Evolutionary conservation across 257 asterid genomes (phyloP), one percentile per base, ranked within the genome.

Genomic region (Hygrophila difformis): DNA sequence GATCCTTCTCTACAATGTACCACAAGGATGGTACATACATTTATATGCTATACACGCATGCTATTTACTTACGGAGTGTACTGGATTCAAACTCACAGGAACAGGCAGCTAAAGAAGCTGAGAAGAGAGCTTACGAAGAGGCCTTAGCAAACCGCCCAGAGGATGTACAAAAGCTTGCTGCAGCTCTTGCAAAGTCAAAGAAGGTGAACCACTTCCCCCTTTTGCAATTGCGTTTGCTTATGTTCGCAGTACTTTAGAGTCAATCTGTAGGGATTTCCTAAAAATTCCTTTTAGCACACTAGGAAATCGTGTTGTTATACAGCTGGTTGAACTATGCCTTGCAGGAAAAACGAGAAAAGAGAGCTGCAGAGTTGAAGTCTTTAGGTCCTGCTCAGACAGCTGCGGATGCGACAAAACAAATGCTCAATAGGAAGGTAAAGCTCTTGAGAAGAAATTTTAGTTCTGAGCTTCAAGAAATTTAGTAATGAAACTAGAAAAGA

Each of bases 21-120:
- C n/a, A n/a, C n/a, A n/a, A n/a, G n/a, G n/a, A n/a, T n/a, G n/a
- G n/a, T n/a, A n/a, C n/a, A n/a, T n/a, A n/a, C n/a, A n/a, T n/a
- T n/a, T n/a, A n/a, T n/a, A n/a, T 10, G 15, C 23, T 41, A 3
- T 41, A 15, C 21, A 41, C 12, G 3, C 17, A 35, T 34, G 43
- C 39, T 44, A 15, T n/a, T 19, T 48, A 22, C 37, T 34, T 15
- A 37, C 18, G 13, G 29, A 40, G 26, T 55, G 51, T 44, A 41
- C 39, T 45, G 44, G 29, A 44, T 56, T 47, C 20, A 46, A 26
- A 56, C 24, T 65, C 48, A 35, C 75, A 83, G 95, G 97, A 81
- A 74, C 82, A 84, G 72, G 86, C 84, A 34, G 92, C 78, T 16
- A 88, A 88, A 63, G 82, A 76, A 74, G 95, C 80, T 47, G 82